Evolutionary conservation across 2,329 filamentous ascomycete genomes (phyloP), one percentile per base, ranked within the genome.

Genomic region (Cladosporium austrohemisphaericum): DNA sequence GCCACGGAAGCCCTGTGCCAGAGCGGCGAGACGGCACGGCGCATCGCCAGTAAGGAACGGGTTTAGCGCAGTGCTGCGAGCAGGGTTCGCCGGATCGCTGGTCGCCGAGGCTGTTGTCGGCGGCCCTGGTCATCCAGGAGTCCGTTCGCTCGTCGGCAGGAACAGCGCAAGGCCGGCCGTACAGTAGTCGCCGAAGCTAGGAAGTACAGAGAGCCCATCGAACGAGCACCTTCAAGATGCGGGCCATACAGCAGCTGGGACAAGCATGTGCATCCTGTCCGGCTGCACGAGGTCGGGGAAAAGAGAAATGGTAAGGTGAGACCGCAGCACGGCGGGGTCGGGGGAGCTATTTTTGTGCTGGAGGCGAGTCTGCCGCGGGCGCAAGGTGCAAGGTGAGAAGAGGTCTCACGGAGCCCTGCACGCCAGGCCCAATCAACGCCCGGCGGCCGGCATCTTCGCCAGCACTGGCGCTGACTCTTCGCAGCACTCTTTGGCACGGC

Each of bases 1-100:
- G 41, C 41, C 31, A 45, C 43, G 43, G 43, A 2, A 36, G 28
- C 41, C 32, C 23, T 29, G 43, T 46, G 31, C 43, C 31, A 26
- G 14, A 19, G 43, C 31, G 43, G 43, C 43, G 43, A 37, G 43
- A 23, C 43, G 43, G 43, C 43, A 35, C 29, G 43, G 43, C 32
- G 32, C 31, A 29, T 36, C 4, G 22, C 18, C 8, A 16, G 32
- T 25, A 14, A 46, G 43, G 43, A 46, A 46, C 43, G 29, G 43
- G 43, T 18, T 36, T 46, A 46, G 43, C 43, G 43, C 31, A 18
- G 16, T 19, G 20, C n/a, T 19, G 22, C n/a, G 20, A 36, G 43
- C 11, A 8, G 14, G 4, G 33, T 19, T n/a, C n/a, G n/a, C 13
- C 29, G 32, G 20, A 26, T 36, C 20, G 23, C 26, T 37, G 43